phyloP scores from a whole-genome alignment of 1,284 basidiomycete species.

The Cystobasidium slooffiae region DNA sequence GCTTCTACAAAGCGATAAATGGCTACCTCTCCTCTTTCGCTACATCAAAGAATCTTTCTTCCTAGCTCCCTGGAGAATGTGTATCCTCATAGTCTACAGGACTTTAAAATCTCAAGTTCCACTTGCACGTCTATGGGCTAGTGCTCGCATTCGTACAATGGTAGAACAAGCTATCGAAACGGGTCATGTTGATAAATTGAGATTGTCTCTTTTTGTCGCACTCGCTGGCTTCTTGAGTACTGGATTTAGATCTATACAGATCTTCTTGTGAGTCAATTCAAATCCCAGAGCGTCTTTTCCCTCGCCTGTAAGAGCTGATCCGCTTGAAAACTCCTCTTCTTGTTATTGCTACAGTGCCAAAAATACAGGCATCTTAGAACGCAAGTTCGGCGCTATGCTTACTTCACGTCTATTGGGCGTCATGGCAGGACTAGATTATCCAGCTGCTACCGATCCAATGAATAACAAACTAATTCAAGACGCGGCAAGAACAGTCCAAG shows the following conservation, averaged over 20 bases:
- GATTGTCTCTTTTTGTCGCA: slow-evolving; percentile 5
- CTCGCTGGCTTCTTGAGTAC: slow-evolving; percentile 28
- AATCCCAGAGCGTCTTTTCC: neutral
- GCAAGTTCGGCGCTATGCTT: slow-evolving; percentile 29
- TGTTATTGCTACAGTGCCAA: neutral
- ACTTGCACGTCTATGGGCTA: slow-evolving; percentile 33
- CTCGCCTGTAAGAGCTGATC: neutral
- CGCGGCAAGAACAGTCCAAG: slow-evolving; percentile 4
- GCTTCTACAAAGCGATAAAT: slow-evolving; percentile 20
- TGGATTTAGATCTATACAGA: slow-evolving; percentile 8
- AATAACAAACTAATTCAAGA: slow-evolving; percentile 28
- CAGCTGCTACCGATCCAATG: slow-evolving; percentile 9
- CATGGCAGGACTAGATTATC: slow-evolving; percentile 21
- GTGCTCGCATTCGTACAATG: slow-evolving; percentile 20
- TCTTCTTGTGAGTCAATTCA: slow-evolving; percentile 40
- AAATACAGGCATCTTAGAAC: slow-evolving; percentile 36
- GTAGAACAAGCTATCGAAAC: slow-evolving; percentile 38
- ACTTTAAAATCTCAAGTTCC: slow-evolving; percentile 20
- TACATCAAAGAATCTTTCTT: slow-evolving; percentile 33
- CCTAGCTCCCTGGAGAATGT: slow-evolving; percentile 36
- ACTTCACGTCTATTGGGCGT: slow-evolving; percentile 16
- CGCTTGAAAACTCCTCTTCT: neutral
- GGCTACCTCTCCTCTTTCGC: slow-evolving; percentile 24
- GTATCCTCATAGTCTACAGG: slow-evolving; percentile 15
- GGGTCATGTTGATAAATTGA: slow-evolving; percentile 22